These are phyloP conservation scores for Colletotrichum liriopes DNA, from an alignment of 2,329 filamentous ascomycete species.

Conservation along the genomic window DNA sequence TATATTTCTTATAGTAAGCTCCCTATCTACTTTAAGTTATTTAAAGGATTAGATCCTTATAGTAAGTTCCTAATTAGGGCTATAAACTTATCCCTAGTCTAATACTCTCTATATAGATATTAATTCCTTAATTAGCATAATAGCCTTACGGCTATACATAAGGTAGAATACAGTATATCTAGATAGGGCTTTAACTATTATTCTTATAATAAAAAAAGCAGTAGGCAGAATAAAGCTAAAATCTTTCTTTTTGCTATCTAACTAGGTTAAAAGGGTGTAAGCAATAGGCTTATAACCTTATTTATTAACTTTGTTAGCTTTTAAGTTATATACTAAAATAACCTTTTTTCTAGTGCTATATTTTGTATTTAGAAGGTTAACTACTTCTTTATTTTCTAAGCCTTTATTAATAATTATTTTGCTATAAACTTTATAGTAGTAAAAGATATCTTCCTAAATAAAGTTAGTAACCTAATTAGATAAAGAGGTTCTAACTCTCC, in stretches of 20 bases:
- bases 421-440: background rate
- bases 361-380: background rate
- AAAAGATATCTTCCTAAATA: too few relatives aligned
- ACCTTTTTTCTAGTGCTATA: background rate
- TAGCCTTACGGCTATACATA: background rate
- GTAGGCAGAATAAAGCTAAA: accelerated
- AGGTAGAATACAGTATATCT: background rate
- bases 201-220: background rate
- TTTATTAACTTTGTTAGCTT: background rate
- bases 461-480: too few relatives aligned
- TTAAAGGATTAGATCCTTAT: background rate
- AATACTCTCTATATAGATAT: background rate
- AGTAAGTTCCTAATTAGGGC: background rate
- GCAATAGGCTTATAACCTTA: background rate
- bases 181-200: background rate
- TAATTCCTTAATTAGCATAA: background rate
- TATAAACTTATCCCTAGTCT: background rate
- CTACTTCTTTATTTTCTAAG: background rate
- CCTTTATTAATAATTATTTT: background rate
- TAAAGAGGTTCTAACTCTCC: too few relatives aligned
- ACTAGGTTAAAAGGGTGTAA: background rate
- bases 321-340: background rate
- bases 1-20: background rate
- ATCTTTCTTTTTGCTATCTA: background rate
- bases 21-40: background rate